phyloP scores from a whole-genome alignment of 2,329 filamentous ascomycete species.

The Leptographium radiaticola region DNA sequence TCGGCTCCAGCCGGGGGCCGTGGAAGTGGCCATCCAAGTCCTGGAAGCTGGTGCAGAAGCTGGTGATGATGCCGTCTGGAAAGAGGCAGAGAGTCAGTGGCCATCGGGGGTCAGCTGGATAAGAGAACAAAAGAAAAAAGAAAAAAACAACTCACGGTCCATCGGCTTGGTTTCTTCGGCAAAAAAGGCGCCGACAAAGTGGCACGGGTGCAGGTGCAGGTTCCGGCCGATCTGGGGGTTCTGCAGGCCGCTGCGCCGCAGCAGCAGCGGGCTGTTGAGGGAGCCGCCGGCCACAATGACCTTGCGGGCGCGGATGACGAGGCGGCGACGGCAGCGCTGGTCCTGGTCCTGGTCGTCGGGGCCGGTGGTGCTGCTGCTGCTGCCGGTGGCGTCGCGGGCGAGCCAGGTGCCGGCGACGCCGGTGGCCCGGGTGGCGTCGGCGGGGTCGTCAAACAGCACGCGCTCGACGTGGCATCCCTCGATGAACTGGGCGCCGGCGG shows the following conservation, averaged over 20 bases:
- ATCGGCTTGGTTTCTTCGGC: slow-evolving; percentile 57
- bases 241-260: slow-evolving; percentile 58
- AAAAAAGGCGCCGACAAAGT: slow-evolving; percentile 46
- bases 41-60: slow-evolving; percentile 63
- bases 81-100: neutral
- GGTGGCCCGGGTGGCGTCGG: neutral
- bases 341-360: slow-evolving; percentile 19
- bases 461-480: slow-evolving; percentile 66
- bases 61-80: slow-evolving; percentile 62
- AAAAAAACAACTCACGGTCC: slow-evolving; percentile 31
- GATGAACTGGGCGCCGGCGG: slow-evolving; percentile 65
- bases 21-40: slow-evolving; percentile 71
- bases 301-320: slow-evolving; percentile 65
- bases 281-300: slow-evolving; percentile 69
- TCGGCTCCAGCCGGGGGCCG: slow-evolving; percentile 68
- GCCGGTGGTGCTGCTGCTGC: slow-evolving; percentile 42
- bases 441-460: slow-evolving; percentile 47
- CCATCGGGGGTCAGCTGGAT: neutral
- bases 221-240: slow-evolving; percentile 75
- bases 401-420: slow-evolving; percentile 68
- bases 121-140: neutral
- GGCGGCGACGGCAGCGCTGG: slow-evolving; percentile 26
- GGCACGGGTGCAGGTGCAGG: slow-evolving; percentile 68
- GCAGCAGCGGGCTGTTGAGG: slow-evolving; percentile 61
- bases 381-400: slow-evolving; percentile 51